phyloP scores from a whole-genome alignment of 495 filamentous ascomycete species.

The Tuber borchii region DNA sequence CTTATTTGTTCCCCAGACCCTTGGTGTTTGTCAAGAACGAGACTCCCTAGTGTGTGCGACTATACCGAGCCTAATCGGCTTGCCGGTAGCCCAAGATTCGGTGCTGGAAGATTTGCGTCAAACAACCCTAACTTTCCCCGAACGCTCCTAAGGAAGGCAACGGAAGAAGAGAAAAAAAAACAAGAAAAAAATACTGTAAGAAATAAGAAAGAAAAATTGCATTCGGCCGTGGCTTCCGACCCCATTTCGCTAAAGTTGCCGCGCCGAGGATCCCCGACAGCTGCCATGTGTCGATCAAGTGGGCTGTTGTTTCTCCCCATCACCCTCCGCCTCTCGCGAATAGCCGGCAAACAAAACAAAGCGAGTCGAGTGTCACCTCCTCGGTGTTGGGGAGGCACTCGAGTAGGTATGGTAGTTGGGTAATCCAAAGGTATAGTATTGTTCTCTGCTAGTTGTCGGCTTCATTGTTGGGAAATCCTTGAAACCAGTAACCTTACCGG shows the following conservation, averaged over 20 bases:
- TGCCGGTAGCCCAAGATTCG: background rate
- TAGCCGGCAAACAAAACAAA: background rate
- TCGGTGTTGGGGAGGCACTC: background rate
- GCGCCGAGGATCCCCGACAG: background rate
- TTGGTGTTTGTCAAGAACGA: background rate
- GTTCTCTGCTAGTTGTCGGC: background rate
- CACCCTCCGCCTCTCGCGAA: background rate
- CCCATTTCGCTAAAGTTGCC: background rate
- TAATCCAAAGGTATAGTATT: slow-evolving; percentile 4
- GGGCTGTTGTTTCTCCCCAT: background rate
- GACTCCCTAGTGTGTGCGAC: background rate
- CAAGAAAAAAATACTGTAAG: background rate
- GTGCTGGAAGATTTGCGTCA: background rate
- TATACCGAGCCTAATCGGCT: background rate
- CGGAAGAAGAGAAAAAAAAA: background rate
- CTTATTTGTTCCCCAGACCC: background rate
- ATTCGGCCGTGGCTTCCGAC: background rate
- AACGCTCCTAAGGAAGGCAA: background rate
- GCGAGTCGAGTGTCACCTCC: background rate
- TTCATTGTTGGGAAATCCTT: background rate
- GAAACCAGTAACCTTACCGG: no score
- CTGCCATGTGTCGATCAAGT: background rate
- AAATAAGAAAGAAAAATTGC: background rate
- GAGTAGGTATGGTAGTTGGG: background rate
- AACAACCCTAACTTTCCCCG: background rate